Conservation (phyloP, 495 filamentous ascomycete genomes). For the Oidiodendron maius region DNA sequence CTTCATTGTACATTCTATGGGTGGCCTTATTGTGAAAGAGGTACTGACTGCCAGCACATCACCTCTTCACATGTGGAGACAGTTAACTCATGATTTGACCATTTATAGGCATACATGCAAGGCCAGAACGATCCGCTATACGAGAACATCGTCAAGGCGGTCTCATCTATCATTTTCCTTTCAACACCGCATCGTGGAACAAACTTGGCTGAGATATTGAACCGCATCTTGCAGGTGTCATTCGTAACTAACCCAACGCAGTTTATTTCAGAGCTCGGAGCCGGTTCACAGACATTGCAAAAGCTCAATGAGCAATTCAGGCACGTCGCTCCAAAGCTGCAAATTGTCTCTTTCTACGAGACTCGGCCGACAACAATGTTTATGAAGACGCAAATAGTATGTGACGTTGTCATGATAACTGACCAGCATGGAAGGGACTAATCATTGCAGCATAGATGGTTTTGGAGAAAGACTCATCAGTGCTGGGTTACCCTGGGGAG, state of each 20-base stretch:
- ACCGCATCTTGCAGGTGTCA: conserved; percentile 26
- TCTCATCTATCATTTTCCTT: conserved; percentile 44
- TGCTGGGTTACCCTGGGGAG: conserved; percentile 39
- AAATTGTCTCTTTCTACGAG: conserved; percentile 45
- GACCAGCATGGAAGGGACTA: too few relatives aligned
- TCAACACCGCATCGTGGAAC: conserved; percentile 48
- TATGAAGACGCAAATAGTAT: too few relatives aligned
- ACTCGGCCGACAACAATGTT: conserved; percentile 12
- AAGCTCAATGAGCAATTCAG: conserved; percentile 46
- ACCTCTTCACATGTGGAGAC: too few relatives aligned
- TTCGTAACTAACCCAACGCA: conserved; percentile 20
- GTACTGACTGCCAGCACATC: too few relatives aligned
- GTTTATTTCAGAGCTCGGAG: conserved; percentile 37
- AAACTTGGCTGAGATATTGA: conserved; percentile 34
- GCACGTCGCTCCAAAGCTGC: conserved; percentile 27
- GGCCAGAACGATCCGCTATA: conserved; percentile 20
- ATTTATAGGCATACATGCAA: too few relatives aligned
- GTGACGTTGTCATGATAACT: too few relatives aligned
- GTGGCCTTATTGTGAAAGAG: too few relatives aligned
- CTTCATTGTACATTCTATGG: too few relatives aligned
- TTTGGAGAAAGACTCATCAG: too few relatives aligned
- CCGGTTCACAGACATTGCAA: conserved; percentile 28
- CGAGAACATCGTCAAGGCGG: conserved; percentile 17
- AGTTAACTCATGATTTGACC: too few relatives aligned
- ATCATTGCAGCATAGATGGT: too few relatives aligned